These are phyloP conservation scores for Endotrypanum monterogeii DNA, from an alignment of 208 protist species.

Conservation along the genomic window DNA sequence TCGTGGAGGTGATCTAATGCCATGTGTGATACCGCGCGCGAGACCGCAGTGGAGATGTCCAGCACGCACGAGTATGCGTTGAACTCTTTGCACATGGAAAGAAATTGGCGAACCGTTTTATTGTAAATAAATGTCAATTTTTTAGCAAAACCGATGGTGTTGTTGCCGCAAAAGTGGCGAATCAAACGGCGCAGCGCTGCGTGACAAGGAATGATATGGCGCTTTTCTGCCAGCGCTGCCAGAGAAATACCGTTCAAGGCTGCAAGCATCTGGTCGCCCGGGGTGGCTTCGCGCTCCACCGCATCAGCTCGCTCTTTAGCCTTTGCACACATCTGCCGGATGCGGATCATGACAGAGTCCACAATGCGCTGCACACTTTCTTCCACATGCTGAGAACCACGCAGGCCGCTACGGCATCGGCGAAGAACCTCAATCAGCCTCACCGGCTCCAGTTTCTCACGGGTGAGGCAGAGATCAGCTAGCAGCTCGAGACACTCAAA, in stretches of 20 bases:
- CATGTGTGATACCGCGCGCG: conserved; percentile 48
- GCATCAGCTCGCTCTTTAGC: conserved; percentile 32
- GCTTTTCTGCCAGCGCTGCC: conserved; percentile 45
- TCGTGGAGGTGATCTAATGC: conserved; percentile 40
- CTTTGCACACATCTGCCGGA: conserved; percentile 42
- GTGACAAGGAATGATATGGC: conserved; percentile 59
- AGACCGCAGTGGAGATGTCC: conserved; percentile 37
- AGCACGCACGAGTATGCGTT: conserved; percentile 45
- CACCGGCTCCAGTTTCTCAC: conserved; percentile 25
- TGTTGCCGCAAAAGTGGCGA: conserved; percentile 51
- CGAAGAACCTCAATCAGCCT: conserved; percentile 36
- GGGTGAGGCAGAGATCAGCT: conserved; percentile 54
- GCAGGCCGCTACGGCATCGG: conserved; percentile 42
- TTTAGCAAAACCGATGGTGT: conserved; percentile 63
- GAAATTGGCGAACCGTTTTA: conserved; percentile 52
- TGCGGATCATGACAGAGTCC: conserved; percentile 44
- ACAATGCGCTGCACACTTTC: conserved; percentile 59
- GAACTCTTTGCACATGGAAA: conserved; percentile 59
- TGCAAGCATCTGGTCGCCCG: conserved; percentile 56
- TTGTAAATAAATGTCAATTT: conserved; percentile 71
- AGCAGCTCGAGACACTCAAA: conserved; percentile 61
- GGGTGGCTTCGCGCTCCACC: conserved; percentile 30
- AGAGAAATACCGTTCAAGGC: conserved; percentile 61
- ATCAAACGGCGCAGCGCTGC: conserved; percentile 35
- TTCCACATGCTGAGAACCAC: conserved; percentile 55